Conservation (phyloP, 2,329 filamentous ascomycete species). For the Trichoderma breve region DNA sequence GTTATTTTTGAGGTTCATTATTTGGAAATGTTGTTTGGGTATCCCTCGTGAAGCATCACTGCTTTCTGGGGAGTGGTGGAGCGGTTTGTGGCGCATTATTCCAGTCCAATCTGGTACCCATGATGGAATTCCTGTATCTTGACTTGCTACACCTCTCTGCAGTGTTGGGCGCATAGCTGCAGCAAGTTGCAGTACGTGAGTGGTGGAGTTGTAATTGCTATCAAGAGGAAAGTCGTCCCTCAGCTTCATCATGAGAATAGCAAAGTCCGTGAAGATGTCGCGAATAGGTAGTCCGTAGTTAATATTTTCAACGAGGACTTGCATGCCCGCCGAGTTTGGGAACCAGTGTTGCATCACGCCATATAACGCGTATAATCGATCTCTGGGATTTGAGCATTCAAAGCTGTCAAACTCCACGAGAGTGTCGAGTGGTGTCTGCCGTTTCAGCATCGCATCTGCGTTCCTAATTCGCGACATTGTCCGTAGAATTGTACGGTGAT, state of each 20-base stretch:
- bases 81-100: background rate
- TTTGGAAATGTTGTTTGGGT: background rate
- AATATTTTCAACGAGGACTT: background rate
- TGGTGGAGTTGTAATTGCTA: background rate
- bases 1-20: background rate
- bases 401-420: conserved; percentile 2
- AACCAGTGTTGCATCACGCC: conserved; percentile 4
- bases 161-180: background rate
- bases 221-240: background rate
- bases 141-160: no score
- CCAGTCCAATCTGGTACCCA: conserved; percentile 2
- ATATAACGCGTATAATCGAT: conserved; percentile 1
- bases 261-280: background rate
- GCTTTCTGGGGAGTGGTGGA: background rate
- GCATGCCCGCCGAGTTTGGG: background rate
- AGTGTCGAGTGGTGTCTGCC: background rate
- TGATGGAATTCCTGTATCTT: background rate
- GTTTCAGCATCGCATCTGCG: background rate
- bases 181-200: conserved; percentile 4
- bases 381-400: background rate
- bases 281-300: background rate
- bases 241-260: background rate
- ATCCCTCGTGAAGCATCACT: background rate
- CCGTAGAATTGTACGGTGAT: background rate
- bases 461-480: conserved; percentile 6